Evolutionary conservation across 495 filamentous ascomycete species (phyloP).

Genomic region (Xylaria sp.): DNA sequence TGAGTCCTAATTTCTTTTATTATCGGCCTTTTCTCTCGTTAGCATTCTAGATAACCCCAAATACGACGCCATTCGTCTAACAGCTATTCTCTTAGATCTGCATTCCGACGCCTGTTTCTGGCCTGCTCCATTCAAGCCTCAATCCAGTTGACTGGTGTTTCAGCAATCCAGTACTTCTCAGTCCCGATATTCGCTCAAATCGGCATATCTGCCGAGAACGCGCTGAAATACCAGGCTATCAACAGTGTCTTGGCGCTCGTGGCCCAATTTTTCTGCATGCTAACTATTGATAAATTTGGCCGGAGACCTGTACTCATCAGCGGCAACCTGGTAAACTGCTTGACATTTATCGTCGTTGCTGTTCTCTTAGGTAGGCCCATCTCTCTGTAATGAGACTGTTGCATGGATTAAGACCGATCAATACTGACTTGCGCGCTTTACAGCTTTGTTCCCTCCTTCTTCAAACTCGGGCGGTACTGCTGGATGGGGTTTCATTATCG

Average conservation of each 20-base stretch:
- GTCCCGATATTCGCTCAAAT: slow-evolving; percentile 72
- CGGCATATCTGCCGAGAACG: slow-evolving; percentile 67
- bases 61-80: not conserved
- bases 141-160: slow-evolving; percentile 76
- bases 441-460: slow-evolving; percentile 63
- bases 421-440: not conserved
- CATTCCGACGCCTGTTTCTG: slow-evolving; percentile 73
- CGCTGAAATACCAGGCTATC: slow-evolving; percentile 76
- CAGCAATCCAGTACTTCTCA: slow-evolving; percentile 76
- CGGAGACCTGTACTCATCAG: slow-evolving; percentile 69
- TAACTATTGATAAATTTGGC: slow-evolving; percentile 70
- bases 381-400: not conserved
- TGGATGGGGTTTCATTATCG: slow-evolving; percentile 77
- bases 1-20: slow-evolving; percentile 14
- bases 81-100: slow-evolving; percentile 47
- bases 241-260: slow-evolving; percentile 70
- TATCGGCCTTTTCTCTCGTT: not conserved
- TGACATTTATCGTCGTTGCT: slow-evolving; percentile 57
- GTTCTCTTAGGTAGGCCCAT: slow-evolving; percentile 24
- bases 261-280: slow-evolving; percentile 70
- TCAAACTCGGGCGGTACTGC: slow-evolving; percentile 59
- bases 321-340: slow-evolving; percentile 69
- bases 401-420: not conserved
- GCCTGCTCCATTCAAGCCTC: slow-evolving; percentile 71
- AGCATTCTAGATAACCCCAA: not conserved